Percentiles rank a stretch among this genome's conserved stretches.
Evolutionary conservation across 495 filamentous ascomycete species (phyloP).

Genomic region (Diplogelasinospora grovesii): DNA sequence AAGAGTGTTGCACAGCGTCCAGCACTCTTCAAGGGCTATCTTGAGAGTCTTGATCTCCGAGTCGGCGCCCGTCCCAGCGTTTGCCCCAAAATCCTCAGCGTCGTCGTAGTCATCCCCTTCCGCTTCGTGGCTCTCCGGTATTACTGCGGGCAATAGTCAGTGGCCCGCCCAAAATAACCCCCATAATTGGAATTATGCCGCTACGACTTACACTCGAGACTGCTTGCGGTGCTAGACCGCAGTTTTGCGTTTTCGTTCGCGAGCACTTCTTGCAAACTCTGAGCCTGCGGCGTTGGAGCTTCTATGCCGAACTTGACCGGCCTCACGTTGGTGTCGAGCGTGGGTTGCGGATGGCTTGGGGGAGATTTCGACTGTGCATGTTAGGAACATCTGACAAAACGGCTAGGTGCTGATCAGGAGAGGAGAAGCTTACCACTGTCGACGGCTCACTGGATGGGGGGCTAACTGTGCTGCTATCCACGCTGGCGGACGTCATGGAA

Average conservation of each 20-base stretch:
- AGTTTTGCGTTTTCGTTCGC: conserved; percentile 34
- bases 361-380: conserved; percentile 21
- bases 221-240: conserved; percentile 49
- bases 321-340: conserved; percentile 61
- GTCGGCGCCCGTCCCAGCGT: conserved; percentile 42
- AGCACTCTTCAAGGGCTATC: conserved; percentile 78
- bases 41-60: conserved; percentile 64
- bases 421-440: conserved; percentile 21
- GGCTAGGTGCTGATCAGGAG: not conserved
- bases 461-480: conserved; percentile 19
- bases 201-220: conserved; percentile 71
- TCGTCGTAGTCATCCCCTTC: conserved; percentile 37
- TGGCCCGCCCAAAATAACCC: not conserved
- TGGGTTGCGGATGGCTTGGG: conserved; percentile 49
- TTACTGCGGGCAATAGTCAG: conserved; percentile 29
- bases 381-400: no score
- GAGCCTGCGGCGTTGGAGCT: conserved; percentile 71
- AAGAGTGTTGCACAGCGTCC: conserved; percentile 89
- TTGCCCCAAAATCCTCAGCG: conserved; percentile 35
- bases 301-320: conserved; percentile 59
- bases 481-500: conserved; percentile 17
- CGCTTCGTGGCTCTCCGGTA: conserved; percentile 39
- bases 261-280: conserved; percentile 62
- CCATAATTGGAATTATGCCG: not conserved
- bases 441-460: conserved; percentile 27